These are phyloP conservation scores for Neofusicoccum umdonicola DNA, from an alignment of 2,329 filamentous ascomycete species.

Conservation along the genomic window DNA sequence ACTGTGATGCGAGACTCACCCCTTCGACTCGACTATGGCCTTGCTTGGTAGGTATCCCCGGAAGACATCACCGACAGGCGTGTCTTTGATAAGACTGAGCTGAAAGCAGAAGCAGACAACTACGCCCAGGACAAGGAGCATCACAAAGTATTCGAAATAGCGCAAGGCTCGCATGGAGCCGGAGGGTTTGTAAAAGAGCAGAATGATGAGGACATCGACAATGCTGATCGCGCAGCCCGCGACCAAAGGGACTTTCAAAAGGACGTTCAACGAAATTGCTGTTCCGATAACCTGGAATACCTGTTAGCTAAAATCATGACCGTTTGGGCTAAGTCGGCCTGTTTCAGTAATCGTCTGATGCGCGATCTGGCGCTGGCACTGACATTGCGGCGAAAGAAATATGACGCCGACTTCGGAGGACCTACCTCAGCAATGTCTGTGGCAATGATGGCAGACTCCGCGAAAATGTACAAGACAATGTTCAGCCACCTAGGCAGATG, in stretches of 20 bases:
- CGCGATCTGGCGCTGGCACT: not conserved
- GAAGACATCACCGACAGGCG: conserved; percentile 53
- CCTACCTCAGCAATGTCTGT: conserved; percentile 57
- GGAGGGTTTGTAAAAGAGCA: conserved; percentile 55
- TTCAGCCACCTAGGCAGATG: conserved; percentile 56
- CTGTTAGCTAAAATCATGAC: not conserved
- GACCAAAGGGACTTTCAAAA: conserved; percentile 53
- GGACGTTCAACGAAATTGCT: conserved; percentile 56
- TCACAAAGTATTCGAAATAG: conserved; percentile 55
- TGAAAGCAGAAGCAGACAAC: conserved; percentile 59
- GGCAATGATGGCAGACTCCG: conserved; percentile 57
- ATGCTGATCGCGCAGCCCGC: conserved; percentile 58
- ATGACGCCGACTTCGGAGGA: not conserved
- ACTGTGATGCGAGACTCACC: conserved; percentile 35
- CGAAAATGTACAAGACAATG: conserved; percentile 53
- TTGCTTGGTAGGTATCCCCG: conserved; percentile 55
- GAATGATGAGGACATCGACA: conserved; percentile 55
- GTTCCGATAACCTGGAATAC: conserved; percentile 51
- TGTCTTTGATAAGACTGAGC: conserved; percentile 51
- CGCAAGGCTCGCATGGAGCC: conserved; percentile 53
- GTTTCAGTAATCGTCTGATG: not conserved
- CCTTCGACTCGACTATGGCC: conserved; percentile 51
- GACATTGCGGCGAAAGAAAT: not conserved
- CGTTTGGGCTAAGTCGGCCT: not conserved
- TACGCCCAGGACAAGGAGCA: conserved; percentile 53